A percentile compares a stretch with the other conserved stretches of the same genome.
These are phyloP conservation scores for Beta corolliflora DNA, from an alignment of 179 eudicot species.

Conservation along the genomic window DNA sequence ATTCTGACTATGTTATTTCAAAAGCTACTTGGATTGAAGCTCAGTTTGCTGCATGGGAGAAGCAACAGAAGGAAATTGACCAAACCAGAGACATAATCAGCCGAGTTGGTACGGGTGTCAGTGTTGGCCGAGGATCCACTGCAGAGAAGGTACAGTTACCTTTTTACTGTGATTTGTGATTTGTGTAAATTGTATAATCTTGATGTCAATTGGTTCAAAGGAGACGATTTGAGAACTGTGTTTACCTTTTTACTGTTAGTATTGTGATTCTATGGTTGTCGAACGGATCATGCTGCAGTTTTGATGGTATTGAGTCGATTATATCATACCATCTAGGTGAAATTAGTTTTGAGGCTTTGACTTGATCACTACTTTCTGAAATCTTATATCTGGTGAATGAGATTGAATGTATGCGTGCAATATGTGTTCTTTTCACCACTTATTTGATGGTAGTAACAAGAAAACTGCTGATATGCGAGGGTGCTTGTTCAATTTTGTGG, in stretches of 20 bases:
- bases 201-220: constrained; percentile 1
- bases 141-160: constrained; percentile 77
- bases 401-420: not conserved
- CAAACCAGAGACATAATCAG: constrained; percentile 75
- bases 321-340: constrained; percentile 6
- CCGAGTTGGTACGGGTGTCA: constrained; percentile 85
- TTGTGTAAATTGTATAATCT: not conserved
- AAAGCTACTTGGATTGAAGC: constrained; percentile 94
- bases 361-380: not conserved
- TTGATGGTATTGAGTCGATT: not conserved
- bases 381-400: not conserved
- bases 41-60: constrained; percentile 95
- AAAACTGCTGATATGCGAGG: not conserved
- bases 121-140: constrained; percentile 83
- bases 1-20: constrained; percentile 72
- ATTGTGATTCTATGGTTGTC: not conserved
- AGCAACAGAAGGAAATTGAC: constrained; percentile 93
- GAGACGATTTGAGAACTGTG: not conserved
- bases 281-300: not conserved
- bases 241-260: not conserved
- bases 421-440: not conserved
- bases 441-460: not conserved
- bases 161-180: not conserved
- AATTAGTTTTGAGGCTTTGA: constrained; percentile 14
- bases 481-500: not conserved